phyloP scores from a whole-genome alignment of 140 eudicot species.

The Flaveria floridana region DNA sequence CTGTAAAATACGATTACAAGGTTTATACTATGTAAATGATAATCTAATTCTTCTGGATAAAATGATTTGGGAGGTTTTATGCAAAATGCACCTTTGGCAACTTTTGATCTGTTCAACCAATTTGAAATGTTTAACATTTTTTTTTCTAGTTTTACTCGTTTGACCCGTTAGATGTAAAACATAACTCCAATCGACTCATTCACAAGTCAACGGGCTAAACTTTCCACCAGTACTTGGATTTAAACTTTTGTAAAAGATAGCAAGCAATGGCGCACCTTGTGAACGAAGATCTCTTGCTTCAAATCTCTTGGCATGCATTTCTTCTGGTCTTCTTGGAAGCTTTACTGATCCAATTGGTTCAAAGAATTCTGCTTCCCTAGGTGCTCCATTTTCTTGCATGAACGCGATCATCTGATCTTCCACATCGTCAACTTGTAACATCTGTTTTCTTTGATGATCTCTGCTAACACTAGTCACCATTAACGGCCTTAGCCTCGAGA shows the following conservation, averaged over 20 bases:
- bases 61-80: not conserved
- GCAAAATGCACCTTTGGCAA: not conserved
- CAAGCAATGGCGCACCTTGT: conserved; percentile 36
- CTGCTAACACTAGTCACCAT: conserved; percentile 36
- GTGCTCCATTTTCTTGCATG: conserved; percentile 31
- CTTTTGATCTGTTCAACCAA: not conserved
- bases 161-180: not conserved
- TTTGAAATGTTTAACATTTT: not conserved
- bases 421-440: conserved; percentile 18
- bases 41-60: not conserved
- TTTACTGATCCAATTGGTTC: conserved; percentile 29
- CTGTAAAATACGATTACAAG: not conserved
- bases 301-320: conserved; percentile 7
- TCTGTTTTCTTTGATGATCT: conserved; percentile 34
- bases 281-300: conserved; percentile 28
- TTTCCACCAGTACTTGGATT: not conserved
- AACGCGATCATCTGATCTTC: conserved; percentile 27
- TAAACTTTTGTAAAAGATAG: not conserved
- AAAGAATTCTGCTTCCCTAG: conserved; percentile 6
- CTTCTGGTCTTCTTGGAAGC: conserved; percentile 37
- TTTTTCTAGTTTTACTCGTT: not conserved
- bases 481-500: conserved; percentile 44
- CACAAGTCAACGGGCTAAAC: not conserved
- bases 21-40: not conserved
- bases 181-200: not conserved